Conservation (phyloP, 495 filamentous ascomycete species). For the Xylona heveae region DNA sequence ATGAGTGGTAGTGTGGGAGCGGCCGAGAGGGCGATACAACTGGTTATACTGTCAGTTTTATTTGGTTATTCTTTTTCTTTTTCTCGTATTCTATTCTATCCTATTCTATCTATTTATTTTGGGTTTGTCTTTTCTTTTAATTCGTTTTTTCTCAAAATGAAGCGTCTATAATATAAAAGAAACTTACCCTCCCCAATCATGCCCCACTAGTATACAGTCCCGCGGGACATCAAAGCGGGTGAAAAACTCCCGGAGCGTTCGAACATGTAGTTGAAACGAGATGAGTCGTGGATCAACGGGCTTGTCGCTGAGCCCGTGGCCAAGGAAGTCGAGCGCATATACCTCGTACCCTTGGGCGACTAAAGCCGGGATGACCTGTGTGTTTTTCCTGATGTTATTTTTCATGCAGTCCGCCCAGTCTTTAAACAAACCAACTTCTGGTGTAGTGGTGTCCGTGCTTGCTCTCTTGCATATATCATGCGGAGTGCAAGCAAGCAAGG, state of each 20-base stretch:
- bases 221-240: neutral
- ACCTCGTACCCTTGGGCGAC: slow-evolving; percentile 1
- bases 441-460: no score
- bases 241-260: slow-evolving; percentile 1
- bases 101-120: no score
- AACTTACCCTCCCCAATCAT: slow-evolving; percentile 2
- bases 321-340: slow-evolving; percentile 2
- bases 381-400: slow-evolving; percentile 1
- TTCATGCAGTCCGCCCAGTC: no score
- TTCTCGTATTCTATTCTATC: no score
- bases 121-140: neutral
- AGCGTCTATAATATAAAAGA: no score
- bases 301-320: slow-evolving; percentile 3
- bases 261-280: slow-evolving; percentile 2
- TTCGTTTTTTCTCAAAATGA: neutral
- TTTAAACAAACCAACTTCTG: no score
- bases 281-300: neutral
- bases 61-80: no score
- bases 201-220: neutral
- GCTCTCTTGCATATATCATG: no score
- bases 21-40: neutral
- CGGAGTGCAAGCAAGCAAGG: no score
- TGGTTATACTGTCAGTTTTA: no score
- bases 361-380: slow-evolving; percentile 2
- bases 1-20: neutral